These are phyloP conservation scores for Elongisporangium prolatum DNA, from an alignment of 352 stramenopile genomes.

Conservation along the genomic window DNA sequence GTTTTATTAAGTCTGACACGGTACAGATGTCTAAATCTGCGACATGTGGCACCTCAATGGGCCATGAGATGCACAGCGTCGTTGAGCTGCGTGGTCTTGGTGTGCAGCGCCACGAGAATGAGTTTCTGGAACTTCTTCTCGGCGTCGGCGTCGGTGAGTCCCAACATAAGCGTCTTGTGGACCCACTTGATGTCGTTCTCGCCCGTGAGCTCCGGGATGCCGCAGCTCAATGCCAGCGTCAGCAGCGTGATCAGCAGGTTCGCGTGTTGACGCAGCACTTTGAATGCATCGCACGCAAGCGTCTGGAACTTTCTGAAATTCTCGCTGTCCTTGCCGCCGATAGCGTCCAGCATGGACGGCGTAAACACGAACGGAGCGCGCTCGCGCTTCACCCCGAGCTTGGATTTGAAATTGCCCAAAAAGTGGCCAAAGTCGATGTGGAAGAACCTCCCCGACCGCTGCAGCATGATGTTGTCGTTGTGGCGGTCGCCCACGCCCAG, in stretches of 20 bases:
- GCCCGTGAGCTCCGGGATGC: conserved; percentile 74
- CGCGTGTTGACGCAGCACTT: conserved; percentile 64
- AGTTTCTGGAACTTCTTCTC: conserved; percentile 63
- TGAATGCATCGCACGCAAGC: conserved; percentile 62
- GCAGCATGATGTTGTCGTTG: conserved; percentile 96
- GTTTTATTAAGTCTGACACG: not conserved
- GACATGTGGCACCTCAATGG: conserved; percentile 27
- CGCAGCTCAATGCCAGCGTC: conserved; percentile 69
- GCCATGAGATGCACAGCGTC: conserved; percentile 84
- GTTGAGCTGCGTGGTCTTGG: conserved; percentile 79
- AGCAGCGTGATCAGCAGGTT: conserved; percentile 83
- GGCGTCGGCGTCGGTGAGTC: conserved; percentile 60
- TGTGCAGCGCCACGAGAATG: conserved; percentile 70
- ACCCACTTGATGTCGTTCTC: conserved; percentile 76
- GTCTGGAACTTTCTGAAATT: conserved; percentile 75
- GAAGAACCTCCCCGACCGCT: conserved; percentile 90
- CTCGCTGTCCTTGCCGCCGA: conserved; percentile 75
- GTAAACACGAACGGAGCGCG: conserved; percentile 92
- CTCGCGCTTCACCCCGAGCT: conserved; percentile 89
- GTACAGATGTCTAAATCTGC: not conserved
- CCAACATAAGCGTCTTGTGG: conserved; percentile 75
- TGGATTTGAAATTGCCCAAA: conserved; percentile 94
- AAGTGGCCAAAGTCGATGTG: conserved; percentile 98
- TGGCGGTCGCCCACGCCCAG: conserved; percentile 92
- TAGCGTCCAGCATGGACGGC: conserved; percentile 79